Evolutionary conservation across 2,329 filamentous ascomycete genomes (phyloP).

Genomic region (Ophiostoma ulmi): DNA sequence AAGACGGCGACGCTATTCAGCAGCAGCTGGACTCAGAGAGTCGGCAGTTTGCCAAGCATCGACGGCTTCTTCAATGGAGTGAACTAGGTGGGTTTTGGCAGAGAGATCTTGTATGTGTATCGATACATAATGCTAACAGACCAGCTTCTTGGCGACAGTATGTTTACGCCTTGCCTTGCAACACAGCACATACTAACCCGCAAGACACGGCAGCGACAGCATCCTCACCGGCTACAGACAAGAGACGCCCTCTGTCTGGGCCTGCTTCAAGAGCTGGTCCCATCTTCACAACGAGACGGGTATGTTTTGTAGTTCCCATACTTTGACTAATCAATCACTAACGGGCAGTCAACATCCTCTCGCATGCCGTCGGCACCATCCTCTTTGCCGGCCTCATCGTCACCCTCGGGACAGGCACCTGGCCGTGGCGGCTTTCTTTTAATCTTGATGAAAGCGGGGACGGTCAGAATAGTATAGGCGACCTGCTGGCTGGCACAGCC

Average conservation of each 20-base stretch:
- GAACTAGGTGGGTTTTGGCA: neutral
- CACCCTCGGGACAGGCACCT: neutral
- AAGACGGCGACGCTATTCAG: neutral
- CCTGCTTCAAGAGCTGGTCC: neutral
- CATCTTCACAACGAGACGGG: neutral
- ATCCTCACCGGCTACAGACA: constrained; percentile 12
- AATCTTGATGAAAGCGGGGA: too few relatives aligned
- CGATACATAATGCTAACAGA: neutral
- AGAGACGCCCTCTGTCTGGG: neutral
- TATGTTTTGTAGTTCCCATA: neutral
- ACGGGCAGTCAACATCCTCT: neutral
- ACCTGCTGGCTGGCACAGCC: constrained; percentile 26
- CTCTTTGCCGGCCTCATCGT: neutral
- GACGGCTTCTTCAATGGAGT: neutral
- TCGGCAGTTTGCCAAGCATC: neutral
- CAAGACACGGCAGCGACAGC: constrained; percentile 9
- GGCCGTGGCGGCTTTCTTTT: neutral
- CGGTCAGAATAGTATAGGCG: neutral
- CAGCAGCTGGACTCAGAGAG: neutral
- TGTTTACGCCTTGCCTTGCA: neutral
- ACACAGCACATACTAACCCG: neutral
- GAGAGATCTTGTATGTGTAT: neutral
- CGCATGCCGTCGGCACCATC: neutral
- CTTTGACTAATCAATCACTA: neutral
- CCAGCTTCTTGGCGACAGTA: neutral